Percentiles rank a stretch among this genome's conserved stretches.
Evolutionary conservation across 345 rosid species (phyloP).

Genomic region (Hibiscus mutabilis): DNA sequence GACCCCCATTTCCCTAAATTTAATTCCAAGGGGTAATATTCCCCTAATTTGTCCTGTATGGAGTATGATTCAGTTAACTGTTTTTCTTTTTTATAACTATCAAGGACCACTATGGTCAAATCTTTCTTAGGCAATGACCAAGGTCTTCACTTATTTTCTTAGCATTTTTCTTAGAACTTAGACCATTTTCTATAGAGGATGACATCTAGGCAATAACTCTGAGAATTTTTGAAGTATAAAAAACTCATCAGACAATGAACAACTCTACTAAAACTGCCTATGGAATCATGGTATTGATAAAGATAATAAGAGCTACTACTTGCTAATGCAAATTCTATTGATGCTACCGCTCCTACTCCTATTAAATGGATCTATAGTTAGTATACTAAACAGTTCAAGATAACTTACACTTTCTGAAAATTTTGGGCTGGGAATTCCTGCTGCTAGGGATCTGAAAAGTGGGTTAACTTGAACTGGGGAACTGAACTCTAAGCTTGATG

Average conservation of each 20-base stretch:
- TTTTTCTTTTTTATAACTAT: neutral
- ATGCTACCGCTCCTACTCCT: neutral
- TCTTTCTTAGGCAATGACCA: neutral
- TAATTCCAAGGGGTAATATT: too few relatives aligned
- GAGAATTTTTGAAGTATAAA: neutral
- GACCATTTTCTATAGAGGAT: neutral
- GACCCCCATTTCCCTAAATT: too few relatives aligned
- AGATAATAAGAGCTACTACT: neutral
- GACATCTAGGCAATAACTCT: neutral
- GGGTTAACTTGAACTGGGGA: conserved; percentile 90
- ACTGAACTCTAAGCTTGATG: conserved; percentile 49
- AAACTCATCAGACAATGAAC: neutral
- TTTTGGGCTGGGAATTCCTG: conserved; percentile 93
- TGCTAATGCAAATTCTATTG: neutral
- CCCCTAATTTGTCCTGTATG: neutral
- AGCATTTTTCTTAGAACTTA: neutral
- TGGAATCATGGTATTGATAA: neutral
- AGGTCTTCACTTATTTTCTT: neutral
- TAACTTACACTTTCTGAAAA: conserved; percentile 96
- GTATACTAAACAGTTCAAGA: conserved; percentile 7
- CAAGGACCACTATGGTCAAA: neutral
- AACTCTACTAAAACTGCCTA: neutral
- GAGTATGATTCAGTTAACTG: neutral
- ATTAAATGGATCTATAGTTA: conserved; percentile 3
- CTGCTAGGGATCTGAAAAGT: conserved; percentile 92